Evolutionary conservation across 2,329 filamentous ascomycete species (phyloP), one percentile per base, ranked within the genome.

Genomic region (Ascochyta pisi): DNA sequence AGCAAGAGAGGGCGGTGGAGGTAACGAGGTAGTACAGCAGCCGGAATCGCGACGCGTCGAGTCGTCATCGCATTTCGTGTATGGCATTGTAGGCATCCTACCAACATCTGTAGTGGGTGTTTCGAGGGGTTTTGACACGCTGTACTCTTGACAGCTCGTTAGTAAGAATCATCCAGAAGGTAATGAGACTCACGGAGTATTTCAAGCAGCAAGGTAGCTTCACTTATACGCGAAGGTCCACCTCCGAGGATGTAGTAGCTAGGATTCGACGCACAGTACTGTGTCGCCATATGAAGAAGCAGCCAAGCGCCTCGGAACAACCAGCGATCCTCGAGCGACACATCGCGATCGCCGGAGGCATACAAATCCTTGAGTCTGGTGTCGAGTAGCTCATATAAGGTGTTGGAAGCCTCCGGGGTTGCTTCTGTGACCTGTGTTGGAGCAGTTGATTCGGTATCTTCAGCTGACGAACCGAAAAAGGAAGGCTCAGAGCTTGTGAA

Each of bases 231-330:
- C 0, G 33, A 12, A 23, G 47, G 38, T 9, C 35, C 34, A 15
- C 34, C 19, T 15, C 49, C 34, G 40, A 60, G 50, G 22, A 61
- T 54, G n/a, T 50, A 47, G 39, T 61, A 64, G 26, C 31, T 43
- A 7, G 62, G 50, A 16, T 69, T 64, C 2, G 57, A 64, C 1
- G 57, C 43, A 22, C 55, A 67, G 10, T 50, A 47, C 26, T 67
- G 54, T 22, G 62, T 48, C 1, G 60, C 58, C 39, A 57, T 58
- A 22, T 57, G 26, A 3, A 70, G 47, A 5, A 69, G 23, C 9
- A 70, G 47, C 50, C 57, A 61, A 39, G 62, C 58, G 26, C 65
- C 66, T 6, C 60, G 61, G 47, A 63, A 61, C n/a, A 40, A 39
- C 61, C 61, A 67, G 5, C 63, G 57, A 13, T 66, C 52, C 26